A percentile compares a stretch with the other conserved stretches of the same genome.
Conservation (phyloP, 805 yeast genomes). For the Jamesozyma rosinii region DNA sequence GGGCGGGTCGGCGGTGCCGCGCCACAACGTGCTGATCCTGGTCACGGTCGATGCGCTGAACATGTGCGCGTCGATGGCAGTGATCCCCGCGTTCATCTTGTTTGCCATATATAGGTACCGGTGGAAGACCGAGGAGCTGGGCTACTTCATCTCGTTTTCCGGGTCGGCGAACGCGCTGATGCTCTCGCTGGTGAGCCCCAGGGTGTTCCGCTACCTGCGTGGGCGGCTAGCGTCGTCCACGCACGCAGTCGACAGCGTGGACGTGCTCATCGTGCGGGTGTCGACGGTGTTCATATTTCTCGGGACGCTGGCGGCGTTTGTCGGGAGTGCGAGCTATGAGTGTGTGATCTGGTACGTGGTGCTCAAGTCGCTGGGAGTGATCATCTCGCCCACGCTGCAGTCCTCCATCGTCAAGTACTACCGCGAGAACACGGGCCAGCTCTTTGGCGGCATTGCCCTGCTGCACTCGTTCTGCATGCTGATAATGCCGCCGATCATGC, state of each 20-base stretch:
- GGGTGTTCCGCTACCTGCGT: conserved; percentile 33
- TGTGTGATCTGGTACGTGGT: conserved; percentile 27
- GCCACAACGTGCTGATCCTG: conserved; percentile 42
- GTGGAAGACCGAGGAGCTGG: conserved; percentile 48
- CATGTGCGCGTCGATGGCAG: conserved; percentile 34
- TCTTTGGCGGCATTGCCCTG: conserved; percentile 61
- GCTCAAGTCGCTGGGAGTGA: conserved; percentile 40
- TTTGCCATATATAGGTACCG: conserved; percentile 45
- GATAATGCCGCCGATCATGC: conserved; percentile 40
- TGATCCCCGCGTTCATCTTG: conserved; percentile 38
- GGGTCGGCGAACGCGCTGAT: conserved; percentile 43
- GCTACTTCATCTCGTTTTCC: conserved; percentile 44
- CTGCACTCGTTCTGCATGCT: conserved; percentile 43
- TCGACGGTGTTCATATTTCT: conserved; percentile 32
- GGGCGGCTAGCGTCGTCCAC: conserved; percentile 30
- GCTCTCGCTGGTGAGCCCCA: conserved; percentile 45
- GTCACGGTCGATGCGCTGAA: conserved; percentile 39
- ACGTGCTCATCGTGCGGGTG: conserved; percentile 32
- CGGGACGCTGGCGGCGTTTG: conserved; percentile 29
- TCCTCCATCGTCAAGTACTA: conserved; percentile 53
- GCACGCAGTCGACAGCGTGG: conserved; percentile 45
- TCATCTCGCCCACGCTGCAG: conserved; percentile 50
- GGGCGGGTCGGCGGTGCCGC: conserved; percentile 29
- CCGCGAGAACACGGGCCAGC: conserved; percentile 54
- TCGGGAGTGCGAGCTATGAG: conserved; percentile 20